A percentile compares a stretch with the other conserved stretches of the same genome.
These are phyloP conservation scores for Sclerospora graminicola DNA, from an alignment of 352 stramenopile genomes.

Conservation along the genomic window DNA sequence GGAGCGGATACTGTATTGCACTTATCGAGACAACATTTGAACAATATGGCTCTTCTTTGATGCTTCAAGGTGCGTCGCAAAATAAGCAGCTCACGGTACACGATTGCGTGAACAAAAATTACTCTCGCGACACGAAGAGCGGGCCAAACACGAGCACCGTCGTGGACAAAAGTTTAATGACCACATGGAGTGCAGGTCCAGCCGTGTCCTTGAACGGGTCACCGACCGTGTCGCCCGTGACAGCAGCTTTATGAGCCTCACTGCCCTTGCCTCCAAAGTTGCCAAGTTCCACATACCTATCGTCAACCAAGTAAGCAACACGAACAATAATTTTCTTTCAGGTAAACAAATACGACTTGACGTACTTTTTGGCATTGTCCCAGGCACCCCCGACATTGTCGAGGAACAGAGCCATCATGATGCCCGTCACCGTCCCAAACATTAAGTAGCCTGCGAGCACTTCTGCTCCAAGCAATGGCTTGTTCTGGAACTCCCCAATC, in stretches of 20 bases:
- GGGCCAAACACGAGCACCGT: constrained; percentile 90
- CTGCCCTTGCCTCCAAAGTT: constrained; percentile 92
- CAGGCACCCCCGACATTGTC: constrained; percentile 95
- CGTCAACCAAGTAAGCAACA: not conserved
- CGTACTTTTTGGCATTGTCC: constrained; percentile 99
- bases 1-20: too few species aligned
- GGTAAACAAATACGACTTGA: constrained; percentile 59
- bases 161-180: constrained; percentile 96
- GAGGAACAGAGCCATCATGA: constrained; percentile 98
- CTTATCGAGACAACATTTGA: too few species aligned
- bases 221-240: constrained; percentile 96
- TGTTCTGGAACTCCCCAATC: constrained; percentile 68
- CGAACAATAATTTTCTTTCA: not conserved
- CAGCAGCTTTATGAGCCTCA: constrained; percentile 93
- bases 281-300: constrained; percentile 95
- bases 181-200: constrained; percentile 94
- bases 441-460: constrained; percentile 91
- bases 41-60: not conserved
- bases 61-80: not conserved
- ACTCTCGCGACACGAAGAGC: constrained; percentile 83
- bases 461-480: constrained; percentile 87
- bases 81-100: constrained; percentile 1
- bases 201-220: constrained; percentile 97
- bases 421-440: constrained; percentile 91
- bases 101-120: constrained; percentile 1